These are phyloP conservation scores for Opeltia flavorubescens DNA, from an alignment of 495 filamentous ascomycete species.

Conservation along the genomic window DNA sequence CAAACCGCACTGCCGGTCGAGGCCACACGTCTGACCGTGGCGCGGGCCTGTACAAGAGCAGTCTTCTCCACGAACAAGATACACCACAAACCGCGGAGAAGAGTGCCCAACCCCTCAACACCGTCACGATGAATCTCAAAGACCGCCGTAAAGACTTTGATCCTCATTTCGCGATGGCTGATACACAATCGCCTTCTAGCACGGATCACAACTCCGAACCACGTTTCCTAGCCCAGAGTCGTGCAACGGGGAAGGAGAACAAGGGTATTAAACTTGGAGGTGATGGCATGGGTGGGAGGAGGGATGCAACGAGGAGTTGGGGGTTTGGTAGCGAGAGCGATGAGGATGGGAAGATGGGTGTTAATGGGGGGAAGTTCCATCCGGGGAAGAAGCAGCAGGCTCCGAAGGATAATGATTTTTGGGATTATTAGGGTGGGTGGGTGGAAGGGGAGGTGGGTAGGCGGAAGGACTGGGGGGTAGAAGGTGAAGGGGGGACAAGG, in stretches of 20 bases:
- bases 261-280: slow-evolving; percentile 45
- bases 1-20: slow-evolving; percentile 21
- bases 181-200: slow-evolving; percentile 23
- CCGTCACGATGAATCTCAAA: slow-evolving; percentile 50
- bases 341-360: slow-evolving; percentile 24
- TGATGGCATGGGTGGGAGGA: slow-evolving; percentile 64
- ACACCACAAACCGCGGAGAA: slow-evolving; percentile 21
- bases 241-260: slow-evolving; percentile 10
- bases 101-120: slow-evolving; percentile 32
- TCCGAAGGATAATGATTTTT: slow-evolving; percentile 20
- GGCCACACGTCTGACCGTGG: slow-evolving; percentile 44
- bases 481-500: background rate
- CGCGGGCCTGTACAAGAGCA: slow-evolving; percentile 63
- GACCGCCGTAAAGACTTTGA: slow-evolving; percentile 61
- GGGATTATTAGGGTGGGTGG: slow-evolving; percentile 41
- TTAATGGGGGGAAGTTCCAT: slow-evolving; percentile 23
- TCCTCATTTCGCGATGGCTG: slow-evolving; percentile 53
- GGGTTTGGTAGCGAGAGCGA: slow-evolving; percentile 42
- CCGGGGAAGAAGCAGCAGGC: slow-evolving; percentile 24
- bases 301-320: slow-evolving; percentile 44
- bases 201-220: slow-evolving; percentile 56
- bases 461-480: too few relatives aligned
- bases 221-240: slow-evolving; percentile 45
- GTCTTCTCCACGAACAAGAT: slow-evolving; percentile 46
- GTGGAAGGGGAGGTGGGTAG: background rate